These are phyloP conservation scores for Musa balbisiana DNA, from an alignment of 202 grass and related monocot species.

Conservation along the genomic window DNA sequence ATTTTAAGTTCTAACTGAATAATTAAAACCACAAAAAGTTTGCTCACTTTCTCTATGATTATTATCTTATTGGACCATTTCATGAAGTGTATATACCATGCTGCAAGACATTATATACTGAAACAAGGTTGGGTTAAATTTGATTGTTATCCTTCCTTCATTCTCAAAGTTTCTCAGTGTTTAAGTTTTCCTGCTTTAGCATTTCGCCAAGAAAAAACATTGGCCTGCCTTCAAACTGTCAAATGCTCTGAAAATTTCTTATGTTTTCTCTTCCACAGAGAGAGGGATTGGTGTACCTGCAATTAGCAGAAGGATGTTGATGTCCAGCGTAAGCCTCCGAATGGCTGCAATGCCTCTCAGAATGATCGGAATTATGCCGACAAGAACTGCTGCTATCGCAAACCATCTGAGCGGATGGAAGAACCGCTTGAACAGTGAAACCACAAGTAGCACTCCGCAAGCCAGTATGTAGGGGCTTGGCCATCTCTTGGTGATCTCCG, in stretches of 20 bases:
- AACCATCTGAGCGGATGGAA: constrained; percentile 72
- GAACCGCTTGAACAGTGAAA: constrained; percentile 68
- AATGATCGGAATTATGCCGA: constrained; percentile 46
- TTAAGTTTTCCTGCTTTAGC: not conserved
- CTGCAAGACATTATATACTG: too few species aligned
- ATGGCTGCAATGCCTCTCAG: constrained; percentile 48
- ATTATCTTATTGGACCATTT: too few species aligned
- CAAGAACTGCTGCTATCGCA: constrained; percentile 41
- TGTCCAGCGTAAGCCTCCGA: constrained; percentile 65
- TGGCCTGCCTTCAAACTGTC: too few species aligned
- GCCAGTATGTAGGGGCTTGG: constrained; percentile 67
- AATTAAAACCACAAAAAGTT: too few species aligned
- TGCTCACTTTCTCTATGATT: too few species aligned
- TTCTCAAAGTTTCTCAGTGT: not conserved
- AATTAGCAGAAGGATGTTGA: constrained; percentile 93
- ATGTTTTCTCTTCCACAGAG: too few species aligned
- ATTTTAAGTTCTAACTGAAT: too few species aligned
- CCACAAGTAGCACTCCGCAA: constrained; percentile 41
- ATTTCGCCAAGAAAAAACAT: too few species aligned
- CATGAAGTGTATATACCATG: too few species aligned
- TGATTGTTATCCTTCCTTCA: not conserved
- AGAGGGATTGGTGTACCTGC: constrained; percentile 47
- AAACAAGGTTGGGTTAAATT: too few species aligned
- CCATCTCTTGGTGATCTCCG: constrained; percentile 52
- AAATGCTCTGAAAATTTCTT: too few species aligned